A percentile compares a stretch with the other conserved stretches of the same genome.
phyloP scores from a whole-genome alignment of 2,329 filamentous ascomycete species.

The Neocatenulostroma microsporum region DNA sequence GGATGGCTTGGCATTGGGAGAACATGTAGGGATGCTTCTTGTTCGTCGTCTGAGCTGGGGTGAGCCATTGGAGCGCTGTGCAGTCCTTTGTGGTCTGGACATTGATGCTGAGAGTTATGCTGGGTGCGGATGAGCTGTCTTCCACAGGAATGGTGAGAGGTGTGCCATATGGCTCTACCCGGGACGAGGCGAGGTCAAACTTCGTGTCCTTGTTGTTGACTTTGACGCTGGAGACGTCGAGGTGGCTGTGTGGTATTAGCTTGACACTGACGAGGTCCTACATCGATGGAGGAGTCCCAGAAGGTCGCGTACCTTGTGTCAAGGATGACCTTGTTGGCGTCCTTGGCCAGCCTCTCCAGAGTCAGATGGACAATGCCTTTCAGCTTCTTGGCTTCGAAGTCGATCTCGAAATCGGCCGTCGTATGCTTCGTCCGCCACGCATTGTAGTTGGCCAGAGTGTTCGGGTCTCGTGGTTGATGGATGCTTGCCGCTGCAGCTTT shows the following conservation, averaged over 20 bases:
- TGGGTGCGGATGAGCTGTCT: conserved; percentile 23
- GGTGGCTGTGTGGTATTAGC: conserved; percentile 43
- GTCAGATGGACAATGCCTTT: conserved; percentile 68
- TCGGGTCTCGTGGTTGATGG: conserved; percentile 56
- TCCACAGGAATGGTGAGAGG: conserved; percentile 57
- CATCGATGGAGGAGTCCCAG: not conserved
- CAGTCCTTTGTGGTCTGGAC: conserved; percentile 78
- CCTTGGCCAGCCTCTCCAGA: conserved; percentile 68
- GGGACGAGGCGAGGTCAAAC: conserved; percentile 62
- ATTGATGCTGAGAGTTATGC: conserved; percentile 23
- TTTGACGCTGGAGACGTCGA: conserved; percentile 65
- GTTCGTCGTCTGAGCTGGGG: conserved; percentile 86
- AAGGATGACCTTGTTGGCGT: conserved; percentile 65
- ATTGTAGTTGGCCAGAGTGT: conserved; percentile 86
- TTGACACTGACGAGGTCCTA: too few species aligned
- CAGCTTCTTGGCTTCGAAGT: conserved; percentile 73
- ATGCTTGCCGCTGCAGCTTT: conserved; percentile 25
- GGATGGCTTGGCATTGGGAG: conserved; percentile 94
- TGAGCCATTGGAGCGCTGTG: conserved; percentile 92
- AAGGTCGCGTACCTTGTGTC: conserved; percentile 57
- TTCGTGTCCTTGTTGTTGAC: conserved; percentile 57
- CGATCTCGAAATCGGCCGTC: conserved; percentile 68
- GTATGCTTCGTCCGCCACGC: conserved; percentile 81
- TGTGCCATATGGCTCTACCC: conserved; percentile 65
- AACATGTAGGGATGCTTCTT: conserved; percentile 97